These are phyloP conservation scores for Alternaria arbusti DNA, from an alignment of 2,329 filamentous ascomycete genomes.

Conservation along the genomic window DNA sequence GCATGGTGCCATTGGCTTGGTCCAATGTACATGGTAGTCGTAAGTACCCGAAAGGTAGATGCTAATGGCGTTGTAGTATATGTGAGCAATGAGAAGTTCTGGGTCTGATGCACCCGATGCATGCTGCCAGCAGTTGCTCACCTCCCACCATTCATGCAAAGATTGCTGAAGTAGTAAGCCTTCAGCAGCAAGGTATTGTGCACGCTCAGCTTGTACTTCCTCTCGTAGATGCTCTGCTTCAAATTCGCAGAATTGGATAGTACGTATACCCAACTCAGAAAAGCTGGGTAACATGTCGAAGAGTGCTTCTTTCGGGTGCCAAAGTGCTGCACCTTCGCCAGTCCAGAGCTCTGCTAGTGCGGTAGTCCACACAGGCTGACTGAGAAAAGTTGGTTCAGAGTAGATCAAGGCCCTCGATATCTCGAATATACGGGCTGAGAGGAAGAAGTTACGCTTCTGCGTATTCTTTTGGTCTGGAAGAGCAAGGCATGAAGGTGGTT, in stretches of 20 bases:
- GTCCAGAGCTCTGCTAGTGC: constrained; percentile 26
- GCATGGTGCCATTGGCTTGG: not conserved
- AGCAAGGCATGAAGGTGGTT: constrained; percentile 18
- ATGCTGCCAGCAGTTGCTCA: constrained; percentile 16
- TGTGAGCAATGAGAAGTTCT: constrained; percentile 21
- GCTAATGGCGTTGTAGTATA: constrained; percentile 35
- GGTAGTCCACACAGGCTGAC: constrained; percentile 23
- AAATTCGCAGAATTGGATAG: constrained; percentile 10
- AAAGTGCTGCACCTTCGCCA: constrained; percentile 10
- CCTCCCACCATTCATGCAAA: constrained; percentile 25
- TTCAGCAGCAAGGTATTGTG: constrained; percentile 21
- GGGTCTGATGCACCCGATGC: constrained; percentile 1
- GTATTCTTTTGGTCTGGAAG: not conserved
- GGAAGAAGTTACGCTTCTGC: constrained; percentile 30
- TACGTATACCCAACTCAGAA: constrained; percentile 27
- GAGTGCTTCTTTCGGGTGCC: constrained; percentile 35
- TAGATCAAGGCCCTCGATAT: constrained; percentile 36
- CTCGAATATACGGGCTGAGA: constrained; percentile 35
- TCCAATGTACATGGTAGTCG: constrained; percentile 33
- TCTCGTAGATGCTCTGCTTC: not conserved
- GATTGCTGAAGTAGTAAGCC: constrained; percentile 21
- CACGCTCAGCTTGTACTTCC: not conserved
- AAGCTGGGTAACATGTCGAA: constrained; percentile 33
- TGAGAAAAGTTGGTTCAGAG: constrained; percentile 30
- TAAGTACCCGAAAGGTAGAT: constrained; percentile 39